phyloP scores from a whole-genome alignment of 768 basidiomycete genomes.

The Calocybe gangraenosa region DNA sequence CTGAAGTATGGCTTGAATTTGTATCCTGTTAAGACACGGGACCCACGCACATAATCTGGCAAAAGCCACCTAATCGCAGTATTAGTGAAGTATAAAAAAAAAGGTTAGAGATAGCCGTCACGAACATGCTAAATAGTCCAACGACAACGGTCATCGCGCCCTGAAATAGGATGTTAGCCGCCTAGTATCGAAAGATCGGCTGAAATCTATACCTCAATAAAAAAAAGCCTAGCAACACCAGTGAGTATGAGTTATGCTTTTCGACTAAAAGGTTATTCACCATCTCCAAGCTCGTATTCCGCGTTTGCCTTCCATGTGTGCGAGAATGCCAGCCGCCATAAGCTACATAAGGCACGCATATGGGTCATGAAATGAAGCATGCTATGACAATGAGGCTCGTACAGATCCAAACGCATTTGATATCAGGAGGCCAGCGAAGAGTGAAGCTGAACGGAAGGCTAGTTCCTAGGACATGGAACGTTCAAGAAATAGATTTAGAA shows the following conservation, averaged over 20 bases:
- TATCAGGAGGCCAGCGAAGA: slow-evolving; percentile 58
- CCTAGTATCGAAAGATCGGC: neutral
- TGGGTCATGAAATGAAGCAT: neutral
- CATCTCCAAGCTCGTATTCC: slow-evolving; percentile 73
- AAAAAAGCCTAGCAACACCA: slow-evolving; percentile 67
- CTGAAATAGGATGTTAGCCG: slow-evolving; percentile 29
- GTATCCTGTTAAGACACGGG: no score
- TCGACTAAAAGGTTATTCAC: slow-evolving; percentile 26
- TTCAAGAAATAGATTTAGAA: neutral
- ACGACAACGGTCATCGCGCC: slow-evolving; percentile 61
- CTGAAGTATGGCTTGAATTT: slow-evolving; percentile 25
- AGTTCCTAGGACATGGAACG: slow-evolving; percentile 41
- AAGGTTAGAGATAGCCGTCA: neutral
- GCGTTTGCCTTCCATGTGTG: slow-evolving; percentile 60
- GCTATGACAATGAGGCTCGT: neutral
- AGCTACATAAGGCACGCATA: no score
- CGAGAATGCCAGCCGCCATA: slow-evolving; percentile 70
- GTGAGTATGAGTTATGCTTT: neutral
- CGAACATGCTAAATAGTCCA: slow-evolving; percentile 52
- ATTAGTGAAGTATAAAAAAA: neutral
- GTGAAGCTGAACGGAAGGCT: slow-evolving; percentile 57
- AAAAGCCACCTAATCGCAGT: slow-evolving; percentile 43
- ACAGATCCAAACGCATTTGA: slow-evolving; percentile 60
- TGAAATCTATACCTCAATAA: slow-evolving; percentile 48
- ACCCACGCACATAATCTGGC: slow-evolving; percentile 49